Evolutionary conservation across 192 early-diverging fungal species (phyloP), one percentile per base, ranked within the genome.

Genomic region (Anaeromyces robustus): DNA sequence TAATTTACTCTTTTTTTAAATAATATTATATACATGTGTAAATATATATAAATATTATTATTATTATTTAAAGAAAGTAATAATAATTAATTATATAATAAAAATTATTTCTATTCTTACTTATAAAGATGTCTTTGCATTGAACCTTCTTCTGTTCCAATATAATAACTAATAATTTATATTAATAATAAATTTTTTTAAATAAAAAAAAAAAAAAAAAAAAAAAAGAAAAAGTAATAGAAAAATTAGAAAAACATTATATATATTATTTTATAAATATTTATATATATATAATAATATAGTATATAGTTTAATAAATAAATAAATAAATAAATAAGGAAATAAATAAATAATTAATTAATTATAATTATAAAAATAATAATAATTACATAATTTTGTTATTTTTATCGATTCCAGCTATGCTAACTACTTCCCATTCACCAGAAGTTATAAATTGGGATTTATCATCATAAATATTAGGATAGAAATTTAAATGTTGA

Each of bases 71-170:
- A 16, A 41, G 16, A 41, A 41, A 41, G 14, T 22, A 52, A 52
- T 26, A 52, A 52, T 52, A 4, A 22, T 22, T 4, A 22, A 13
- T 13, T 13, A 13, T 22, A 52, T 52, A 22, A 22, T 22, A 4
- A 52, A 14, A 39, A 39, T 13, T 14, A 68, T 68, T n/a, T n/a
- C 4, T 9, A n/a, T 9, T 9, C 1, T n/a, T 84, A 80, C 68
- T 83, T 88, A 81, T 84, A 90, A 28, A 90, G 41, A 77, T 90
- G 88, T 39, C 88, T 83, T 68, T 90, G 85, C 41, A 83, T 86
- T 26, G 85, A 82, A 22, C 86, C 88, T 30, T 86, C 81, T 68
- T 87, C 86, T 14, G 87, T 87, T 59, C 82, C 81, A 5, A 81
- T n/a, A 79, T 85, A 90, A 81, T 86, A 90, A 18, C 82, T 29